These are phyloP conservation scores for Orbilia oligospora DNA, from an alignment of 2,329 filamentous ascomycete genomes.

Conservation along the genomic window DNA sequence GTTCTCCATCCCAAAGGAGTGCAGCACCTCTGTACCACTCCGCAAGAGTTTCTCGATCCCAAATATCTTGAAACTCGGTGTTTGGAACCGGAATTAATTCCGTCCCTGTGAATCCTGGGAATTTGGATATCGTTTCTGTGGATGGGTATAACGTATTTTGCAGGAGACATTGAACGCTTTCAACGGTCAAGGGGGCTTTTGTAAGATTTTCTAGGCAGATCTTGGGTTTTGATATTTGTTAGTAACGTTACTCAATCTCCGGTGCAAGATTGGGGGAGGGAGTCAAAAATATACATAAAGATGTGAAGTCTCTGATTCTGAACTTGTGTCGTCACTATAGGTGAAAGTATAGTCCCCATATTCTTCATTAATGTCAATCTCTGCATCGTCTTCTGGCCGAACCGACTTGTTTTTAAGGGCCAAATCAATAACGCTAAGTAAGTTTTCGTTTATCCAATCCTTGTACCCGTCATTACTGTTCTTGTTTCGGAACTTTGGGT, in stretches of 20 bases:
- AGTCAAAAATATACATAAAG: neutral
- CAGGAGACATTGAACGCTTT: slow-evolving; percentile 29
- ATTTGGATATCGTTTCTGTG: neutral
- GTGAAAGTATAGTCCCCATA: slow-evolving; percentile 14
- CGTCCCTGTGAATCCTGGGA: slow-evolving; percentile 14
- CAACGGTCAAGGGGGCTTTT: neutral
- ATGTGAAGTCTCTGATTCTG: neutral
- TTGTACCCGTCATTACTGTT: neutral
- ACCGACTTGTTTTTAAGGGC: neutral
- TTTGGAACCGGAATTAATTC: slow-evolving; percentile 40
- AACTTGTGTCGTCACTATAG: neutral
- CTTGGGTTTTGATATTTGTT: neutral
- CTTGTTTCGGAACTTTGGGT: slow-evolving; percentile 16
- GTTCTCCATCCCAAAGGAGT: slow-evolving; percentile 37
- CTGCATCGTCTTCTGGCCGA: neutral
- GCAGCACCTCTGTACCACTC: slow-evolving; percentile 52
- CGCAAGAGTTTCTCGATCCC: slow-evolving; percentile 44
- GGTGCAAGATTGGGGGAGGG: neutral
- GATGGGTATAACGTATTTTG: slow-evolving; percentile 32
- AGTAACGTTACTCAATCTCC: neutral
- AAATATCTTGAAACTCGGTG: slow-evolving; percentile 35
- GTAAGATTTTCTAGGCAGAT: slow-evolving; percentile 32
- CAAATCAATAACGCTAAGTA: neutral
- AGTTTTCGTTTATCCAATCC: neutral
- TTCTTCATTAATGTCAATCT: neutral